Conservation (phyloP, 2,329 filamentous ascomycete genomes). For the Orbilia javanica region DNA sequence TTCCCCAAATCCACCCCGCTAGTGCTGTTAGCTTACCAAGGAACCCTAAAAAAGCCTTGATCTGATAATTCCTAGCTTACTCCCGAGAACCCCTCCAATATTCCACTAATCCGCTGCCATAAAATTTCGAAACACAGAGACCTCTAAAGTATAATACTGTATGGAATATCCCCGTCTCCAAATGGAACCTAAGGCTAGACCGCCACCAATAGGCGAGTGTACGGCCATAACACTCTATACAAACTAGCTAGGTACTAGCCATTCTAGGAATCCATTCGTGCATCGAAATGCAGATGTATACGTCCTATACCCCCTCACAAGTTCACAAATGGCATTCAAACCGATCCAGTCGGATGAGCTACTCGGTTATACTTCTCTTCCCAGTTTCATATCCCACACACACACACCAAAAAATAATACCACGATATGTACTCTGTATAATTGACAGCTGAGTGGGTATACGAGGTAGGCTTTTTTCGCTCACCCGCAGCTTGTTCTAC, state of each 20-base stretch:
- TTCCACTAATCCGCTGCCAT: constrained; percentile 27
- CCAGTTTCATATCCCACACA: neutral
- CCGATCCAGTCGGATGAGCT: constrained; percentile 18
- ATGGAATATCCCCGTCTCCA: constrained; percentile 4
- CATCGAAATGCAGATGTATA: neutral
- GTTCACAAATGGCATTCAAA: neutral
- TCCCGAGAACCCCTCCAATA: neutral
- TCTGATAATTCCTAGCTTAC: constrained; percentile 4
- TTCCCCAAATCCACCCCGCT: neutral
- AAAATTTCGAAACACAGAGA: constrained; percentile 2
- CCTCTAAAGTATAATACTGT: neutral
- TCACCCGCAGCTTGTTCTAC: neutral
- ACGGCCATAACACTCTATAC: constrained; percentile 1
- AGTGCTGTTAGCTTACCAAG: neutral
- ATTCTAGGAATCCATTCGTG: neutral
- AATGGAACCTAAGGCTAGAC: constrained; percentile 3
- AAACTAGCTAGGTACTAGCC: constrained; percentile 9
- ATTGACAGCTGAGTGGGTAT: constrained; percentile 19
- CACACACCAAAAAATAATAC: neutral
- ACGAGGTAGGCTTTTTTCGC: constrained; percentile 9
- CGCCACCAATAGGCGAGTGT: constrained; percentile 15
- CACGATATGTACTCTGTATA: constrained; percentile 1
- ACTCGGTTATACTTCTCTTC: constrained; percentile 18
- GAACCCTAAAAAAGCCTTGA: neutral
- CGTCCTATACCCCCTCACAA: neutral